phyloP scores from a whole-genome alignment of 1,284 basidiomycete species.

The Macrocybe sp. region DNA sequence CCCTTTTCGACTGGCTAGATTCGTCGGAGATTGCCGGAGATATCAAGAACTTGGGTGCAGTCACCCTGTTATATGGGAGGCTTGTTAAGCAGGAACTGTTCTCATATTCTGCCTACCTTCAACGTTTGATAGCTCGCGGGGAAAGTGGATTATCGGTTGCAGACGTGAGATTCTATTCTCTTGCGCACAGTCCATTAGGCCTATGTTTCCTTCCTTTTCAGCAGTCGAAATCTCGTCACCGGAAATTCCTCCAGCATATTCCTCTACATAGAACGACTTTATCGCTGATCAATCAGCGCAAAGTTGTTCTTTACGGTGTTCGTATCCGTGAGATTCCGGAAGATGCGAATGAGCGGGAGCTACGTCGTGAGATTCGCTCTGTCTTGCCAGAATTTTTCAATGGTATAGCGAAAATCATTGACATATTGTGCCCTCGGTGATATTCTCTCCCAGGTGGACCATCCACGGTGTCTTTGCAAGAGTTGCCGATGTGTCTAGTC shows the following conservation, averaged over 20 bases:
- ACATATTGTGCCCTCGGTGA: background rate
- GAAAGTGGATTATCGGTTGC: constrained; percentile 53
- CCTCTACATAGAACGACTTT: constrained; percentile 54
- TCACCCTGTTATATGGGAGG: constrained; percentile 77
- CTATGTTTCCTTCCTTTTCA: constrained; percentile 14
- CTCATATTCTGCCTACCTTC: constrained; percentile 81
- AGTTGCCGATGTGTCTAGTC: constrained; percentile 35
- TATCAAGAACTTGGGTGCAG: constrained; percentile 49
- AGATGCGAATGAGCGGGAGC: constrained; percentile 59
- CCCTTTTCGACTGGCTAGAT: constrained; percentile 85
- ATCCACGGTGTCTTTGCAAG: constrained; percentile 19
- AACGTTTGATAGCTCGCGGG: constrained; percentile 79
- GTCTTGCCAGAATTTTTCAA: constrained; percentile 64
- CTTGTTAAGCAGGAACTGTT: constrained; percentile 74
- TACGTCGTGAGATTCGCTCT: constrained; percentile 61
- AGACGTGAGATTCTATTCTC: constrained; percentile 35
- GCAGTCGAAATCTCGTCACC: constrained; percentile 52
- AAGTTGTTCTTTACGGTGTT: constrained; percentile 60
- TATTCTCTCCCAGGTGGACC: constrained; percentile 23
- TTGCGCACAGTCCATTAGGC: constrained; percentile 3
- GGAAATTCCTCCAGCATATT: constrained; percentile 62
- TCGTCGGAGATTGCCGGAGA: constrained; percentile 58
- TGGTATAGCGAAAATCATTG: constrained; percentile 31
- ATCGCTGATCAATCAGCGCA: constrained; percentile 61
- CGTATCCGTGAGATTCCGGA: constrained; percentile 64